Evolutionary conservation across 495 filamentous ascomycete species (phyloP).

Genomic region (Xylaria curta): DNA sequence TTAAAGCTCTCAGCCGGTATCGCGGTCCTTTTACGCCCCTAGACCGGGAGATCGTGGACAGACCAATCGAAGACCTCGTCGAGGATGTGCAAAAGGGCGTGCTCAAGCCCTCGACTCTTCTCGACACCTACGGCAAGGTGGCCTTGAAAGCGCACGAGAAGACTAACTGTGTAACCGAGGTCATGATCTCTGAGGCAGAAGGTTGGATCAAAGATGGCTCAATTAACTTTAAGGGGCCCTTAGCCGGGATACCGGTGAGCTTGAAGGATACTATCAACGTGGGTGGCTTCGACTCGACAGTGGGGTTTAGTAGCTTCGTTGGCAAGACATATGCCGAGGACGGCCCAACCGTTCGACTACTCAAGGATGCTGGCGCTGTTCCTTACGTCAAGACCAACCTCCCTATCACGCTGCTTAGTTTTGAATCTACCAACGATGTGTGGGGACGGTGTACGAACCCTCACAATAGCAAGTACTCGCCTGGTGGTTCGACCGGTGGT

Average conservation of each 20-base stretch:
- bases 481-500: constrained; percentile 90
- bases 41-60: constrained; percentile 71
- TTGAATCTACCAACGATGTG: constrained; percentile 91
- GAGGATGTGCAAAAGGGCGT: constrained; percentile 72
- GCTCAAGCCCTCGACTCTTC: constrained; percentile 73
- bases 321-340: constrained; percentile 69
- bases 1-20: constrained; percentile 71
- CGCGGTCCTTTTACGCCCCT: constrained; percentile 62
- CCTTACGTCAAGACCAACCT: constrained; percentile 96
- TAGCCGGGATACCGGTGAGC: constrained; percentile 89
- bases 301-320: constrained; percentile 79
- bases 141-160: constrained; percentile 83
- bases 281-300: constrained; percentile 82
- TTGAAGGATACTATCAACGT: constrained; percentile 89
- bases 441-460: constrained; percentile 87
- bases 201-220: constrained; percentile 66
- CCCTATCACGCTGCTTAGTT: constrained; percentile 89
- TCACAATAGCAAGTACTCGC: constrained; percentile 81
- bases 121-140: constrained; percentile 89
- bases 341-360: constrained; percentile 74
- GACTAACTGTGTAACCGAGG: constrained; percentile 92
- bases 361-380: constrained; percentile 94
- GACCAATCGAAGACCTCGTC: constrained; percentile 79
- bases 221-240: constrained; percentile 79
- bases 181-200: constrained; percentile 82